Percentiles rank a stretch among this genome's conserved stretches.
Conservation (phyloP, 2,329 filamentous ascomycete species). For the Pyricularia grisea region DNA sequence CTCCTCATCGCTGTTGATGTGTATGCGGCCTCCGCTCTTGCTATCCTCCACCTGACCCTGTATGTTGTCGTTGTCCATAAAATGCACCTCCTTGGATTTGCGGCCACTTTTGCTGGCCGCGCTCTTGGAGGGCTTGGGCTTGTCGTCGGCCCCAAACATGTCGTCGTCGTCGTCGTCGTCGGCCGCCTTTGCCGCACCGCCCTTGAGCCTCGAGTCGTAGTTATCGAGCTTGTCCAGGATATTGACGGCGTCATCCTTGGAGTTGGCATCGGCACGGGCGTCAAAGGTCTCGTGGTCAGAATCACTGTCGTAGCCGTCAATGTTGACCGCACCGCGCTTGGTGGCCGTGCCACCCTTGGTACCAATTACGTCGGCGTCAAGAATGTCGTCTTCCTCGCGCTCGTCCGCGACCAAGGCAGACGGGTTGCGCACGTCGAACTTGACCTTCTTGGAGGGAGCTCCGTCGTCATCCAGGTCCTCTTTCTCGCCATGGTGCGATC, state of each 20-base stretch:
- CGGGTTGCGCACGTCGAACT: conserved; percentile 91
- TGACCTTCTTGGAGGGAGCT: conserved; percentile 60
- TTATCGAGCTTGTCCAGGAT: conserved; percentile 44
- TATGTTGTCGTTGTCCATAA: conserved; percentile 54
- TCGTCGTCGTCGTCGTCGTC: conserved; percentile 62
- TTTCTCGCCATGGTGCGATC: conserved; percentile 56
- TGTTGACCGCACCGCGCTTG: conserved; percentile 88
- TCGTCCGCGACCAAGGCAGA: conserved; percentile 79
- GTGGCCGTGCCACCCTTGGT: conserved; percentile 60
- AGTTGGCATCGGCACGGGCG: conserved; percentile 56
- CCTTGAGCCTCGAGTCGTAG: conserved; percentile 34
- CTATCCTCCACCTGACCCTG: conserved; percentile 69
- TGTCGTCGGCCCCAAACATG: conserved; percentile 68
- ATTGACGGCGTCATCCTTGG: conserved; percentile 30
- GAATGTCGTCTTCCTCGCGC: conserved; percentile 55
- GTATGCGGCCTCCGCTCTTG: conserved; percentile 64
- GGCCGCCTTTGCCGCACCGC: conserved; percentile 19
- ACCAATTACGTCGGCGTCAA: conserved; percentile 91
- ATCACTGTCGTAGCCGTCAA: conserved; percentile 95
- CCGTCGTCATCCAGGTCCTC: conserved; percentile 25
- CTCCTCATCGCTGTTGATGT: conserved; percentile 43
- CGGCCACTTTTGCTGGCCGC: conserved; percentile 31
- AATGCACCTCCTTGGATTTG: conserved; percentile 53
- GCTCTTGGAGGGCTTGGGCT: conserved; percentile 21
- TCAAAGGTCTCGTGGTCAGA: conserved; percentile 87